Evolutionary conservation across 169 alveolate genomes (phyloP).

Genomic region (Cryptosporidium meleagridis): DNA sequence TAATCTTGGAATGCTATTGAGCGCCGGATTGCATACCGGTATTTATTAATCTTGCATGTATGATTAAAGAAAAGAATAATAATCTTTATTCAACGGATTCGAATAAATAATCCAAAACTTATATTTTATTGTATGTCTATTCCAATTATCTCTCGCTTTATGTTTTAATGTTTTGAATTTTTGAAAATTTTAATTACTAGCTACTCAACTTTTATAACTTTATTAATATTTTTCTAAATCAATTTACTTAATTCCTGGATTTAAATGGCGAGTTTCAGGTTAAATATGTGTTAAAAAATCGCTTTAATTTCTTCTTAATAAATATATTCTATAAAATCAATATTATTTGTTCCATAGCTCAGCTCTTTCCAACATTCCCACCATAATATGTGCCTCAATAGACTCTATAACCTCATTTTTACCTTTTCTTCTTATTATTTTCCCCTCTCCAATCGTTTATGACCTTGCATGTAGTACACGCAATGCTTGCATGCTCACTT

Average conservation of each 20-base stretch:
- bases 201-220: neutral
- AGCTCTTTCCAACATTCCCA: neutral
- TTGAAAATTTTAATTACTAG: neutral
- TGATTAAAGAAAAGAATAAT: neutral
- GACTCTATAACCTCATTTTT: neutral
- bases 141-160: too few species aligned
- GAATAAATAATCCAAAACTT: too few species aligned
- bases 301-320: neutral
- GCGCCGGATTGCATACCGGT: conserved; percentile 34
- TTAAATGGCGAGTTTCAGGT: too few species aligned
- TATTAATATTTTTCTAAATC: too few species aligned
- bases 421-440: too few species aligned
- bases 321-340: too few species aligned
- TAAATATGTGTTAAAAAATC: too few species aligned
- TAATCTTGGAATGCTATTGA: conserved; percentile 4
- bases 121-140: too few species aligned
- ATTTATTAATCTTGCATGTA: neutral
- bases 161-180: too few species aligned
- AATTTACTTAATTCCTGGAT: too few species aligned
- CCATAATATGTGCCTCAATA: neutral
- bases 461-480: neutral
- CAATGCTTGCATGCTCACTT: neutral
- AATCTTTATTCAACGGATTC: too few species aligned
- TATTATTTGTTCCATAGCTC: too few species aligned
- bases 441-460: neutral